Conservation (phyloP, 116 monocot genomes). For the Dioscorea cayenensis region DNA sequence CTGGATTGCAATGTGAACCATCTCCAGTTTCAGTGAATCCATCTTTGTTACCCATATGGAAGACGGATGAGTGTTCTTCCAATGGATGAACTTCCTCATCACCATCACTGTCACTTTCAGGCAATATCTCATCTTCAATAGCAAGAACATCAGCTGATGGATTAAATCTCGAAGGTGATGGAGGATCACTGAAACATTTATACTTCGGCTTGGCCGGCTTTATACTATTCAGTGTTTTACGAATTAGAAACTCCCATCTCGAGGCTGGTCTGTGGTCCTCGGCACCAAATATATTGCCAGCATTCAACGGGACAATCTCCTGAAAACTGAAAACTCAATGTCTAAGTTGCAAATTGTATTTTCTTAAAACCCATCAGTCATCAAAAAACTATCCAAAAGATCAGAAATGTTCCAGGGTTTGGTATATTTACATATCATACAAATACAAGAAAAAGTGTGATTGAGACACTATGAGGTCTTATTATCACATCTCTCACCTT, state of each 20-base stretch:
- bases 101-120: slow-evolving; percentile 34
- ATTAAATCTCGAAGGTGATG: slow-evolving; percentile 82
- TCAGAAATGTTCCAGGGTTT: neutral
- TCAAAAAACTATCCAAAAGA: neutral
- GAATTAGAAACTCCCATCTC: slow-evolving; percentile 84
- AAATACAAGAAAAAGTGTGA: no score
- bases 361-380: neutral
- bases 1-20: neutral
- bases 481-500: no score
- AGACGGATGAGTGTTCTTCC: slow-evolving; percentile 9
- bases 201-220: slow-evolving; percentile 39
- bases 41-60: neutral
- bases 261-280: slow-evolving; percentile 67
- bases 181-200: slow-evolving; percentile 73
- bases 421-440: no score
- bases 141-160: slow-evolving; percentile 48
- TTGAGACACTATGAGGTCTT: no score
- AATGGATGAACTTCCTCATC: slow-evolving; percentile 52
- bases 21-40: neutral
- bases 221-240: slow-evolving; percentile 54
- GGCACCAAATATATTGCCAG: slow-evolving; percentile 80
- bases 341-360: neutral
- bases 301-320: slow-evolving; percentile 92
- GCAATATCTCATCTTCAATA: slow-evolving; percentile 49
- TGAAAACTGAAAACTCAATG: slow-evolving; percentile 55